Base-by-base conservation (phyloP, 2,329 filamentous ascomycete species). In the Claviceps paspali region DNA sequence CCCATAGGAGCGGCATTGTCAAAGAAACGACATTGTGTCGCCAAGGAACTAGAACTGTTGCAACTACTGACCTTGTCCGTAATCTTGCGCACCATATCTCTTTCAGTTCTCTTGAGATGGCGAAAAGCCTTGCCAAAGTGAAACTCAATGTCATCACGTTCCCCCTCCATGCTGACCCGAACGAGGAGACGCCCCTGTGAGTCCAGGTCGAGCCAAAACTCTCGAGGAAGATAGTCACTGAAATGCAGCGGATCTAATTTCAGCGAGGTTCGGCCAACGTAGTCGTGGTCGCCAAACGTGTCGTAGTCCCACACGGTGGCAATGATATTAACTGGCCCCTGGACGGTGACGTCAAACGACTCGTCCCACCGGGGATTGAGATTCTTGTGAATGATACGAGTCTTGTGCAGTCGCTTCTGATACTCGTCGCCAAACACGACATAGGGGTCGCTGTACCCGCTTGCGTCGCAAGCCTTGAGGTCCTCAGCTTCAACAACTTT, bases 231-330 rank as follows among this genome's bases (percentile, higher is more conserved):
- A 54, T 93, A 98, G 56, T 98, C 91, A 48, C 85, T 80, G 60
- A 98, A 98, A 61, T 95, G 87, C 28, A 84, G 72, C n/a, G 91
- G 91, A 50, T 98, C 91, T n/a, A 98, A 68, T 60, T 98, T 98
- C 45, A 98, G 68, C 15, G 86, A 93, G n/a, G 91, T 96, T 43
- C 91, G 76, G 19, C 91, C 91, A 26, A 96, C 85, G 54, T 93
- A 96, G 53, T 98, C 91, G 53, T 98, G 91, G 52, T 96, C 91
- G 38, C 91, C 91, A 49, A 98, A 79, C 11, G 85, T 86, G 61
- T 98, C 91, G 69, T 91, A 93, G 60, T 98, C 91, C 91, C 91
- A 98, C 29, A 96, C 82, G 1, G 91, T 98, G 23, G 88, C 87
- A 51, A 96, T 92, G 47, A 98, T 76, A 49, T 96, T 95, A 40